Percentiles rank a stretch among this genome's conserved stretches.
Conservation (phyloP, 306 rosid species). For the Purshia tridentata region DNA sequence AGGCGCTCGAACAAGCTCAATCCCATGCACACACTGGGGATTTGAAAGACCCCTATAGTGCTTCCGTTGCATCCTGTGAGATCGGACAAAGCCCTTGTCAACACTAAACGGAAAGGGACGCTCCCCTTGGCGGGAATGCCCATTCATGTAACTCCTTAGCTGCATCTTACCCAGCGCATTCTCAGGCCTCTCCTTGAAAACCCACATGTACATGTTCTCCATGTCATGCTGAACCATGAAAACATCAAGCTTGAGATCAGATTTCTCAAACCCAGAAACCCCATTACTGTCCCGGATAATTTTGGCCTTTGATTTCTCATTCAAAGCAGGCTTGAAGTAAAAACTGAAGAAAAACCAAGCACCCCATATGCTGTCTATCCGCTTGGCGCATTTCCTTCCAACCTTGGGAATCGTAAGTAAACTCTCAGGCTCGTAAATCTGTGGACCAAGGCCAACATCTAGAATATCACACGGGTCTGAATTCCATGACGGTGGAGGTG, state of each 20-base stretch:
- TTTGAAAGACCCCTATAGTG: constrained; percentile 91
- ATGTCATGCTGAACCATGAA: constrained; percentile 97
- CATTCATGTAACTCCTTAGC: constrained; percentile 96
- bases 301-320: constrained; percentile 77
- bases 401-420: constrained; percentile 62
- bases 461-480: constrained; percentile 69
- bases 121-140: constrained; percentile 98
- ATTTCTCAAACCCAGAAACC: constrained; percentile 68
- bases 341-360: constrained; percentile 96
- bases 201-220: constrained; percentile 99
- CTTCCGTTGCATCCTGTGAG: constrained; percentile 96
- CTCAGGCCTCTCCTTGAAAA: constrained; percentile 91
- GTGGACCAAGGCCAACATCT: constrained; percentile 81
- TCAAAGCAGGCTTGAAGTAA: constrained; percentile 80
- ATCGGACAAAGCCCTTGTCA: constrained; percentile 83
- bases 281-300: constrained; percentile 67
- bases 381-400: constrained; percentile 74
- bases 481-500: constrained; percentile 70
- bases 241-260: constrained; percentile 87
- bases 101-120: constrained; percentile 80
- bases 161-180: constrained; percentile 98
- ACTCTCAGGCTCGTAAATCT: constrained; percentile 71
- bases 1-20: constrained; percentile 70
- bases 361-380: constrained; percentile 91
- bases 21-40: constrained; percentile 93